A percentile compares a stretch with the other conserved stretches of the same genome.
Evolutionary conservation across 441 rosid genomes (phyloP).

Genomic region (Euphorbia celastroides): DNA sequence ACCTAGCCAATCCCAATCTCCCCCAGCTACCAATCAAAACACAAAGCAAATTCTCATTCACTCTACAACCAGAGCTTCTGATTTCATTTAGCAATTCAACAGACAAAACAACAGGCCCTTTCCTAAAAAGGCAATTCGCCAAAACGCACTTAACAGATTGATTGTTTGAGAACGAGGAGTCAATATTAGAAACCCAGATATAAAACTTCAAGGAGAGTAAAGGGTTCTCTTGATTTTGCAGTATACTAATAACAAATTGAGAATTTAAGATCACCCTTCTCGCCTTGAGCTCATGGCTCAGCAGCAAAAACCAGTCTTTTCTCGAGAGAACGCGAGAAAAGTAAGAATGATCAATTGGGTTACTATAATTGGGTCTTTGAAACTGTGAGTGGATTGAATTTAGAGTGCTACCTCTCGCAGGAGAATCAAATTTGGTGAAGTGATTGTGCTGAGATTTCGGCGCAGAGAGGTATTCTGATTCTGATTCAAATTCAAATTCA

Average conservation of each 20-base stretch:
- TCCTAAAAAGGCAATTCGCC: constrained; percentile 40
- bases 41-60: constrained; percentile 63
- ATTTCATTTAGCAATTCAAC: constrained; percentile 60
- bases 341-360: constrained; percentile 37
- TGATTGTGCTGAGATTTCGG: constrained; percentile 7
- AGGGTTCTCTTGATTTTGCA: constrained; percentile 82
- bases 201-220: constrained; percentile 45
- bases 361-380: background rate
- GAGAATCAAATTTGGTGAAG: background rate
- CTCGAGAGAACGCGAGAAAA: constrained; percentile 51
- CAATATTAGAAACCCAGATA: constrained; percentile 63
- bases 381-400: constrained; percentile 1
- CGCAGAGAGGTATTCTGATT: constrained; percentile 14
- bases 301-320: constrained; percentile 69
- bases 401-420: constrained; percentile 26
- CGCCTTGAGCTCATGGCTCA: constrained; percentile 55
- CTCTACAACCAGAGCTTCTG: constrained; percentile 43
- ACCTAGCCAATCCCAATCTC: constrained; percentile 75
- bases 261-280: constrained; percentile 41
- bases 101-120: constrained; percentile 72
- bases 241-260: constrained; percentile 47
- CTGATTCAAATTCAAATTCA: background rate
- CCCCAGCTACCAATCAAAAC: constrained; percentile 89
- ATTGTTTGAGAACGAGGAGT: constrained; percentile 40
- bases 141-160: constrained; percentile 51